Percentiles rank a stretch among this genome's conserved stretches.
These are phyloP conservation scores for Capsella bursapastoris DNA, from an alignment of 345 rosid species.

Conservation along the genomic window DNA sequence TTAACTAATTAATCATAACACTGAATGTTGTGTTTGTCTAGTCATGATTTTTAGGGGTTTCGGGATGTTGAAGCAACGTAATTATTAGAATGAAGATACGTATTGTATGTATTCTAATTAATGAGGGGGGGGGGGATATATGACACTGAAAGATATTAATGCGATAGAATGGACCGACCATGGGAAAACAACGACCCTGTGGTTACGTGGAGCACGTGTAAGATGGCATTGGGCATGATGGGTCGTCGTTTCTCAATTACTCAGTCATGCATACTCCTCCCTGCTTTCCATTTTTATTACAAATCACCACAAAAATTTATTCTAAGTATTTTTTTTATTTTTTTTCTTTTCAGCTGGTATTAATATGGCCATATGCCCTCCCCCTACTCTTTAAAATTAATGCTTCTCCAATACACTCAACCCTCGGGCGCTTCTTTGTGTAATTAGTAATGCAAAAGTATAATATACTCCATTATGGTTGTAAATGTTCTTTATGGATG, in stretches of 20 bases:
- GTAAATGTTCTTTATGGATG: too few relatives aligned
- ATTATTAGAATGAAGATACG: background rate
- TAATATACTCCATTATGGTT: too few relatives aligned
- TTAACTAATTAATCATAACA: background rate
- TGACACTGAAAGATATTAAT: conserved; percentile 25
- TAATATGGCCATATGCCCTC: background rate
- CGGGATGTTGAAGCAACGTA: conserved; percentile 1
- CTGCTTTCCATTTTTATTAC: conserved; percentile 14
- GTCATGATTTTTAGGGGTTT: background rate
- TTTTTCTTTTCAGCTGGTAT: too few relatives aligned
- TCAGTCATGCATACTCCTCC: background rate
- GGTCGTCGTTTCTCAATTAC: conserved; percentile 28
- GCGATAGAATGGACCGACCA: conserved; percentile 35
- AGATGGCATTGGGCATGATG: conserved; percentile 20
- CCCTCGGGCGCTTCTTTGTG: too few relatives aligned
- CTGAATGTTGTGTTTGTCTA: background rate
- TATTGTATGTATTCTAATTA: background rate
- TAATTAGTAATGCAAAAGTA: too few relatives aligned
- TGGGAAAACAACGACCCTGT: conserved; percentile 27
- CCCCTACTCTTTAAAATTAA: conserved; percentile 17
- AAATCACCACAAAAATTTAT: too few relatives aligned
- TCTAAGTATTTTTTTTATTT: too few relatives aligned
- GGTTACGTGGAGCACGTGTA: conserved; percentile 36
- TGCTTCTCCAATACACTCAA: background rate
- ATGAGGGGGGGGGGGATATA: background rate